Percentiles rank a stretch among this genome's conserved stretches.
Evolutionary conservation across 192 early-diverging fungal genomes (phyloP).

Genomic region (Glomus cerebriforme): DNA sequence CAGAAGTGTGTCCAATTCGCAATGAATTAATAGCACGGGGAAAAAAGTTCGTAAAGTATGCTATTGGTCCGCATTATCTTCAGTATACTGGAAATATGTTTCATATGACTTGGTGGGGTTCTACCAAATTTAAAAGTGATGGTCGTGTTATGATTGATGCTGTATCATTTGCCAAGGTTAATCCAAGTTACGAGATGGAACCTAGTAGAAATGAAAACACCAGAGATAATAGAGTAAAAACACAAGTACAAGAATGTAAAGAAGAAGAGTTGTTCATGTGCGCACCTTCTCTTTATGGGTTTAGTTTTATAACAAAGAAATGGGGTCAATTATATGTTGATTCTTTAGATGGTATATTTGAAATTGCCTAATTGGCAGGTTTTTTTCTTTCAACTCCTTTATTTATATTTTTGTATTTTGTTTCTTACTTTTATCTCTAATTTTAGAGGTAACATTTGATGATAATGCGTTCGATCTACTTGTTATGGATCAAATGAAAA

Average conservation of each 20-base stretch:
- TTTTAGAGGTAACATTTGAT: neutral
- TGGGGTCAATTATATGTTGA: too few species aligned
- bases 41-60: neutral
- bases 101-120: neutral
- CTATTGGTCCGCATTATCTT: conserved; percentile 2
- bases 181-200: neutral
- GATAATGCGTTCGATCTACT: neutral
- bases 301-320: too few species aligned
- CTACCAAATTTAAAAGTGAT: neutral
- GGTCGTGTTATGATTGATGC: conserved; percentile 10
- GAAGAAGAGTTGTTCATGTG: too few species aligned
- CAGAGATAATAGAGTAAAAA: too few species aligned
- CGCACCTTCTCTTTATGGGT: too few species aligned
- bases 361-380: too few species aligned
- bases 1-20: neutral
- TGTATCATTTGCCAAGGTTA: neutral
- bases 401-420: too few species aligned
- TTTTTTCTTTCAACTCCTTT: too few species aligned
- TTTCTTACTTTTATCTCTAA: too few species aligned
- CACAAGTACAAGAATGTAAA: too few species aligned
- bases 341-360: too few species aligned
- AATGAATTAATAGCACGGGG: neutral
- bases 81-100: neutral
- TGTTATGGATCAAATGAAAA: neutral
- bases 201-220: too few species aligned